phyloP scores from a whole-genome alignment of 73 alveolate genomes.

The Paramecium tetraurelia region DNA sequence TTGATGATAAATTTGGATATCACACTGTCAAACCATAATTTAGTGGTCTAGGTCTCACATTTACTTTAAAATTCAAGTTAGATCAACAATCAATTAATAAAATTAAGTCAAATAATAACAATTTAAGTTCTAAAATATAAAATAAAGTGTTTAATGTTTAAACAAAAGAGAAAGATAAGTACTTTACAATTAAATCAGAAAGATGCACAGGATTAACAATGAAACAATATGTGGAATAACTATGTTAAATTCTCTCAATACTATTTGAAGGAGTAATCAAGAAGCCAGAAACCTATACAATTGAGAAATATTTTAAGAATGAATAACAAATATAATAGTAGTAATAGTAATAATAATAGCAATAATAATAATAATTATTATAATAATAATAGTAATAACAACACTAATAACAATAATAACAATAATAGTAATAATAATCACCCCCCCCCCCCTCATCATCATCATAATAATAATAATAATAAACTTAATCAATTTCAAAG shows the following conservation, averaged over 20 bases:
- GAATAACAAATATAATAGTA: background rate
- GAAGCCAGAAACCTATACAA: background rate
- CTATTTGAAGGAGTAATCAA: constrained; percentile 3
- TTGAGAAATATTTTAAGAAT: background rate
- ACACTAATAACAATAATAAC: background rate
- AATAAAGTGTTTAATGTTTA: background rate
- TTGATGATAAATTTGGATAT: constrained; percentile 48
- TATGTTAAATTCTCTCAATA: background rate
- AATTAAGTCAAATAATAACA: background rate
- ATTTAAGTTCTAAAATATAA: background rate
- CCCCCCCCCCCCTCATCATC: too few relatives aligned
- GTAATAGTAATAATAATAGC: background rate
- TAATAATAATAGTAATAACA: background rate
- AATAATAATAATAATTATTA: background rate
- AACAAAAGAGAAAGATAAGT: constrained; percentile 23
- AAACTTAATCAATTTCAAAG: background rate
- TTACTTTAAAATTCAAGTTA: background rate
- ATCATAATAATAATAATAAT: background rate
- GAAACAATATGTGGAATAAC: background rate
- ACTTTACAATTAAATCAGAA: background rate
- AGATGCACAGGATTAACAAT: background rate
- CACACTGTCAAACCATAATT: constrained; percentile 36
- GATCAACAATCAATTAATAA: constrained; percentile 8
- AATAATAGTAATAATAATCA: background rate
- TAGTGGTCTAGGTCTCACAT: background rate